Percentiles rank a stretch among this genome's conserved stretches.
Conservation (phyloP, 2,329 filamentous ascomycete genomes). For the Monosporascus sp. region DNA sequence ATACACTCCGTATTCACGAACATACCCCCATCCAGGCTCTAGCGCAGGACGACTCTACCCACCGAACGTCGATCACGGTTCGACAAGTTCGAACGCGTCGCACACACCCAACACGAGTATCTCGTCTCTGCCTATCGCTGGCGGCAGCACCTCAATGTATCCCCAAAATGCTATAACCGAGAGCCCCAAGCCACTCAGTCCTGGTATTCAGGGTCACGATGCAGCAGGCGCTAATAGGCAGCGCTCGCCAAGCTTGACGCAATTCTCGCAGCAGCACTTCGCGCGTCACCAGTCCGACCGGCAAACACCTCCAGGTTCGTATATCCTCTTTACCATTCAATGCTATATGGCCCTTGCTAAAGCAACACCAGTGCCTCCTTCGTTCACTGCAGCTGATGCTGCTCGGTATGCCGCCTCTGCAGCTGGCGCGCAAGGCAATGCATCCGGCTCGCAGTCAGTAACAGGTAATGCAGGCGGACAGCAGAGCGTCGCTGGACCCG, state of each 20-base stretch:
- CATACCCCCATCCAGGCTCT: constrained; percentile 63
- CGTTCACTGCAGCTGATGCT: constrained; percentile 25
- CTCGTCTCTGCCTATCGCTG: constrained; percentile 41
- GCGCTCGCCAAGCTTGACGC: constrained; percentile 61
- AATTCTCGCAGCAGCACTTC: constrained; percentile 60
- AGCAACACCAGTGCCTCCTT: constrained; percentile 21
- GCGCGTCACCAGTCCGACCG: constrained; percentile 52
- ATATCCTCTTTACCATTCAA: constrained; percentile 22
- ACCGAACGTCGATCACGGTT: constrained; percentile 52
- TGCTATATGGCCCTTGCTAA: constrained; percentile 19
- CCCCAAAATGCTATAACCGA: constrained; percentile 73
- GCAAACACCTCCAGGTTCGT: constrained; percentile 49
- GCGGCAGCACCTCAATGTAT: constrained; percentile 56
- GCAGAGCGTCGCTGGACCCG: constrained; percentile 10
- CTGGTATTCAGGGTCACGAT: constrained; percentile 49
- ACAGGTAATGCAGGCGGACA: constrained; percentile 18
- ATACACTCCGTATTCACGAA: constrained; percentile 60
- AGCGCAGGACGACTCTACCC: constrained; percentile 55
- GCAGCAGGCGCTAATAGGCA: constrained; percentile 47
- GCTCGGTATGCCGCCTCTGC: constrained; percentile 24
- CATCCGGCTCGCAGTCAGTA: constrained; percentile 16
- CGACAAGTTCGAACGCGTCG: constrained; percentile 51
- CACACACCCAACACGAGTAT: constrained; percentile 47
- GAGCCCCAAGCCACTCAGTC: constrained; percentile 78
- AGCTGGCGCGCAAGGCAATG: constrained; percentile 12